Conservation (phyloP, 345 rosid species). For the Dovyalis caffra region DNA sequence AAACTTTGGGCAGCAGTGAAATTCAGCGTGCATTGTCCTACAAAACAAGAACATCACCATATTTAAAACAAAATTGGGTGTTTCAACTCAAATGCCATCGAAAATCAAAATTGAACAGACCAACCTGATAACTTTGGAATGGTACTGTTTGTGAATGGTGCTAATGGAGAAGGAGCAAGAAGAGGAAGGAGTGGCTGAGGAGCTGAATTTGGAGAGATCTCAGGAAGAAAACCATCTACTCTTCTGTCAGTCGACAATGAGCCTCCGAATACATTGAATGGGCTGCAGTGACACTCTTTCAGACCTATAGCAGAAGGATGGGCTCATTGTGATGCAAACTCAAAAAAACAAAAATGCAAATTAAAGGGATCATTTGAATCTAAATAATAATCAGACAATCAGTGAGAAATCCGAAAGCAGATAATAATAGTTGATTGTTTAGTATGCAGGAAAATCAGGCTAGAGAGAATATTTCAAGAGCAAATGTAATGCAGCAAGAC, state of each 20-base stretch:
- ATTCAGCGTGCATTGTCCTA: slow-evolving; percentile 75
- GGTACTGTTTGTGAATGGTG: slow-evolving; percentile 67
- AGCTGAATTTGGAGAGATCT: slow-evolving; percentile 61
- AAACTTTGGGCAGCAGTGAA: slow-evolving; percentile 67
- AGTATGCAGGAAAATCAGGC: neutral
- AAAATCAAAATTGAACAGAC: slow-evolving; percentile 2
- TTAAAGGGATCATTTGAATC: neutral
- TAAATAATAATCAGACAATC: neutral
- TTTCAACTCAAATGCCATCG: slow-evolving; percentile 1
- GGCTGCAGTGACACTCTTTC: slow-evolving; percentile 32
- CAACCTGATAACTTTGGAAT: slow-evolving; percentile 81
- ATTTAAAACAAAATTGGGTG: slow-evolving; percentile 7
- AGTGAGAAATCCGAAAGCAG: neutral
- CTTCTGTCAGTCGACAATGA: slow-evolving; percentile 18
- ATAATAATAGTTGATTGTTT: neutral
- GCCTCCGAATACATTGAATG: slow-evolving; percentile 16
- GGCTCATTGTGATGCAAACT: neutral
- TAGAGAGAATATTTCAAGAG: neutral
- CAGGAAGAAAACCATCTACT: slow-evolving; percentile 48
- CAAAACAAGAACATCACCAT: slow-evolving; percentile 9
- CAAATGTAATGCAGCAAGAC: neutral
- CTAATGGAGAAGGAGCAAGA: slow-evolving; percentile 87
- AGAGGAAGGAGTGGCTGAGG: slow-evolving; percentile 92
- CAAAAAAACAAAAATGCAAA: neutral
- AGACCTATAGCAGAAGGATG: slow-evolving; percentile 47